phyloP scores from a whole-genome alignment of 441 rosid species.

The Hypseocharis bilobata region DNA sequence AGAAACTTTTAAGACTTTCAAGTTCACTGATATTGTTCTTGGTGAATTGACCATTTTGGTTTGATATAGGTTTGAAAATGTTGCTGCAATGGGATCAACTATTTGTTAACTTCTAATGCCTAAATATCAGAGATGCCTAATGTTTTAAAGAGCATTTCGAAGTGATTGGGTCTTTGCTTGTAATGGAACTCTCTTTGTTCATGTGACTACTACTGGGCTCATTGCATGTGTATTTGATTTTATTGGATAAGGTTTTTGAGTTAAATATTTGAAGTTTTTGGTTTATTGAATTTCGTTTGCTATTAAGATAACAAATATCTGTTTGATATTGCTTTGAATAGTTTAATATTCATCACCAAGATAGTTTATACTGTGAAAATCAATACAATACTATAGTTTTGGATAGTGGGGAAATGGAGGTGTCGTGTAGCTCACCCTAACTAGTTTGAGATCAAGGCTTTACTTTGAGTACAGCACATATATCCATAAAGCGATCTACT shows the following conservation, averaged over 20 bases:
- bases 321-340: background rate
- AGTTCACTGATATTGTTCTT: too few species aligned
- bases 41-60: too few species aligned
- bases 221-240: background rate
- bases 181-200: background rate
- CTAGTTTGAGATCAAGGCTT: background rate
- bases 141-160: background rate
- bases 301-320: background rate
- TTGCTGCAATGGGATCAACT: background rate
- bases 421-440: background rate
- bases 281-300: background rate
- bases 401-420: background rate
- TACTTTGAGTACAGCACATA: background rate
- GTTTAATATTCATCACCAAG: background rate
- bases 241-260: background rate
- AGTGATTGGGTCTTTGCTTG: background rate
- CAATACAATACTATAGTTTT: background rate
- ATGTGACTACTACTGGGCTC: background rate
- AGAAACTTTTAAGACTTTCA: too few species aligned
- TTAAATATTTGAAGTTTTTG: too few species aligned
- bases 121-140: background rate
- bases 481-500: too few species aligned
- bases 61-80: background rate
- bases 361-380: too few species aligned
- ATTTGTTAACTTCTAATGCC: background rate